Conservation (phyloP, 306 rosid genomes). For the Purshia tridentata region DNA sequence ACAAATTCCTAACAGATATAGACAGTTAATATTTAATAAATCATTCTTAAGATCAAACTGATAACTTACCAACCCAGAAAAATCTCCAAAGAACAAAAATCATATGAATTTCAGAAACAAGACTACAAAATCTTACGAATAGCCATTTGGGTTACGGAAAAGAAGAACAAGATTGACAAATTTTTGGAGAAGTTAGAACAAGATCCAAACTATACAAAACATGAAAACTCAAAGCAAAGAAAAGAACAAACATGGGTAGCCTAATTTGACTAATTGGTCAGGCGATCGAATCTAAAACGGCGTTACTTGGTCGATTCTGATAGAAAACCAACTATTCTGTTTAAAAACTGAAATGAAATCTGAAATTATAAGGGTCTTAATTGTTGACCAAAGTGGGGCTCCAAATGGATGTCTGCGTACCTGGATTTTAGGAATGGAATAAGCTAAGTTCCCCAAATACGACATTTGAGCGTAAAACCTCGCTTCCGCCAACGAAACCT, state of each 20-base stretch:
- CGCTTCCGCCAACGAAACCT: constrained; percentile 75
- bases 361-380: neutral
- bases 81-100: neutral
- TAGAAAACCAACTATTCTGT: too few species aligned
- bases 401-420: constrained; percentile 27
- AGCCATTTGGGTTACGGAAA: neutral
- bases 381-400: neutral
- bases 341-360: neutral
- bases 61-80: neutral
- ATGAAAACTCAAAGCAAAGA: neutral
- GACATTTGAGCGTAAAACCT: constrained; percentile 85
- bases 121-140: neutral
- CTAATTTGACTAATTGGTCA: neutral
- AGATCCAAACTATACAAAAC: constrained; percentile 16
- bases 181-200: neutral
- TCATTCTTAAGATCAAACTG: neutral
- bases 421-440: constrained; percentile 67
- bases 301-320: neutral
- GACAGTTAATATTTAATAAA: neutral
- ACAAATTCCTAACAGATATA: neutral
- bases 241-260: neutral
- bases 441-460: constrained; percentile 78
- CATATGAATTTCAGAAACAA: neutral
- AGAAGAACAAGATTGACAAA: constrained; percentile 1
- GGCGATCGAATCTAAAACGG: neutral